Base-by-base conservation (phyloP, 2,329 filamentous ascomycete genomes). In the Stagonosporopsis vannaccii region DNA sequence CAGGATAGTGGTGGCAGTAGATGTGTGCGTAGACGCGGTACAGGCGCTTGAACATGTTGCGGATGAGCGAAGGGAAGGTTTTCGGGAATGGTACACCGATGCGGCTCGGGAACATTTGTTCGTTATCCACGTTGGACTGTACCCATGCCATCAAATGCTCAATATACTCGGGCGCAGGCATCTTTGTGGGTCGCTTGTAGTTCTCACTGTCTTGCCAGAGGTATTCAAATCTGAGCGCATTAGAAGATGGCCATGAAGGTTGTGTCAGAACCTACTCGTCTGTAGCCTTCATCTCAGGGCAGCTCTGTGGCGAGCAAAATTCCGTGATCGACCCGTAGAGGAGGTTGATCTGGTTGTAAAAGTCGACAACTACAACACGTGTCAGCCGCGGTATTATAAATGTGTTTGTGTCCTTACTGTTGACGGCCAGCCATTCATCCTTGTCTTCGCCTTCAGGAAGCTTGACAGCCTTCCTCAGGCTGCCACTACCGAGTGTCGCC, bases 321-420 rank as follows among this genome's bases (percentile, higher is more conserved):
- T 99, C 95, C 58, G 95, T 99, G 75, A 99, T 99, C 65, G 95
- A 95, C 57, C 96, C 96, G 77, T 99, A 99, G 57, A 99, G 88
- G 32, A 99, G 85, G 80, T 99, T 99, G 82, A 99, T 96, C 79
- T 99, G 95, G 82, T 99, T 99, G 86, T 99, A 99, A 79, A 99
- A 99, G 79, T 99, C 95, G 81, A 99, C 95, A 81, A 99, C 93
- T 97, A 43, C n/a, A 11, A 26, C 12, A 9, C n/a, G 25, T 26
- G 22, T 69, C 37, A 63, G 61, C 63, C 37, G n/a, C 33, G n/a
- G 42, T 22, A 6, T 20, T 41, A 30, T 37, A 22, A 11, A 25
- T 17, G 25, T 37, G 66, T 32, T 12, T 25, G 19, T 20, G 8
- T 23, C 17, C 87, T 68, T 81, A 96, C 93, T 90, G 80, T 99